These are phyloP conservation scores for Aspergillus egyptiacus DNA, from an alignment of 495 filamentous ascomycete genomes.

Conservation along the genomic window DNA sequence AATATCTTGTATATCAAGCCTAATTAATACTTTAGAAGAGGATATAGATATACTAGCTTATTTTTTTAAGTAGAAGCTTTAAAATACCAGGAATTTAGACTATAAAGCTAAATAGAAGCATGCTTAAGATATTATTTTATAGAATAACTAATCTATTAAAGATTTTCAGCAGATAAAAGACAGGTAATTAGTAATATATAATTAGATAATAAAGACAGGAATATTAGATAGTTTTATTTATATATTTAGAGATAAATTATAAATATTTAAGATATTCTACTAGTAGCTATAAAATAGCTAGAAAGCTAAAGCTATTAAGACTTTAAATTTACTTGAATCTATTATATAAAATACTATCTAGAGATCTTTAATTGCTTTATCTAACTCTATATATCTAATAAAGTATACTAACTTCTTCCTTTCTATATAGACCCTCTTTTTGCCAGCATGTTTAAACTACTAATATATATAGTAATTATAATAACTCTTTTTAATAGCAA, in stretches of 20 bases:
- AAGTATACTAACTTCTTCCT: neutral
- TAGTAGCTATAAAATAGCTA: neutral
- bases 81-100: neutral
- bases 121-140: neutral
- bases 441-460: neutral
- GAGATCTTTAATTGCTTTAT: neutral
- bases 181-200: neutral
- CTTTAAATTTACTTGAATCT: neutral
- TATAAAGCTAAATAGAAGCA: neutral
- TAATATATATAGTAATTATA: neutral
- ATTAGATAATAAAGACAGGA: neutral
- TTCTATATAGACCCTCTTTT: neutral
- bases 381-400: neutral
- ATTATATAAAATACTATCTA: neutral
- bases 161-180: neutral
- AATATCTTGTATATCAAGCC: neutral
- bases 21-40: neutral
- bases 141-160: neutral
- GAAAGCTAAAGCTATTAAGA: neutral
- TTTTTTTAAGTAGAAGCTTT: neutral
- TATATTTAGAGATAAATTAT: neutral
- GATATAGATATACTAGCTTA: neutral
- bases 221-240: neutral
- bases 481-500: neutral
- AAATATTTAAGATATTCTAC: neutral